Base-by-base conservation (phyloP, 1,284 basidiomycete genomes). In the Polyporus tsugae region DNA sequence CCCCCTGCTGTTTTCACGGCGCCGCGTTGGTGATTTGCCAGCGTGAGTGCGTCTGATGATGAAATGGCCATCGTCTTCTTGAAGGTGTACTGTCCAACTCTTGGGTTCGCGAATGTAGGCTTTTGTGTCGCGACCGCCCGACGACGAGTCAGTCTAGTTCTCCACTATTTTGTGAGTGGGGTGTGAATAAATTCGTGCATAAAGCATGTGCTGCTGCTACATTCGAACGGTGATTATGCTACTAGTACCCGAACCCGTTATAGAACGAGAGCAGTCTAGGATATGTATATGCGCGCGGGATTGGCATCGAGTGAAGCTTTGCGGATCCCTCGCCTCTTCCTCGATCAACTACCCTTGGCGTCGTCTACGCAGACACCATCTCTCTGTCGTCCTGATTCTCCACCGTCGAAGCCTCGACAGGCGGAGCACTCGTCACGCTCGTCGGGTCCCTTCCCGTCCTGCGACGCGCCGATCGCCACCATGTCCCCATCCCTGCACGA, bases 401-500 rank as follows among this genome's bases (percentile, higher is more conserved):
- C 35, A 58, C 4, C 19, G 55, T 58, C 35, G 55, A 38, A 10
- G 35, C 55, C 19, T 58, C 55, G 17, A 58, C 35, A n/a, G 55
- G 55, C 55, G 55, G n/a, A 35, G 55, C 55, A n/a, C 55, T 58
- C 19, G 55, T n/a, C 33, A 44, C 71, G 36, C 70, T 69, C 33
- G 75, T 66, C 15, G 77, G 75, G 73, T 90, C 88, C 1, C 64
- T 84, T 79, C 39, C 80, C 83, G 70, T 88, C 85, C 9, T 80
- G 77, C 13, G 74, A 75, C 6, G 87, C 84, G 2, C 84, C 81
- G 58, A 93, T 86, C 46, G 81, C 80, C 25, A 91, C 91, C 4
- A 79, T 81, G 74, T 94, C 91, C 10, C 91, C 89, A 72, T 91
- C 89, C 72, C 86, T 87, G 39, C 2, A 11, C 36, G 4, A 11